These are phyloP conservation scores for Amanita inopinata DNA, from an alignment of 768 basidiomycete genomes.

Conservation along the genomic window DNA sequence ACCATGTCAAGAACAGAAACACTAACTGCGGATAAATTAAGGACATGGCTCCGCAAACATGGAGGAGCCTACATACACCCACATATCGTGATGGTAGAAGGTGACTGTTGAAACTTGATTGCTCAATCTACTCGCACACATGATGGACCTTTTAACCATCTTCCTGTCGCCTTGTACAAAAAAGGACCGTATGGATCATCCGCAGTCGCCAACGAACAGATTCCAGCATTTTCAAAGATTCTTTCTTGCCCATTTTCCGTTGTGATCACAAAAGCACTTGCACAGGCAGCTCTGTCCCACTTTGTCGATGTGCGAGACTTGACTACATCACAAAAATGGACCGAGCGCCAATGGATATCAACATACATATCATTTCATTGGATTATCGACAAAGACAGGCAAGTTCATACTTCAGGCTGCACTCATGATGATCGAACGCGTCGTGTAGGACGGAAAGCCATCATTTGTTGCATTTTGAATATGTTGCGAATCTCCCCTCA, in stretches of 20 bases:
- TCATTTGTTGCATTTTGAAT: slow-evolving; percentile 40
- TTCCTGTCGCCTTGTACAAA: neutral
- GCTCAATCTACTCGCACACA: slow-evolving; percentile 4
- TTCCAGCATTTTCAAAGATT: slow-evolving; percentile 42
- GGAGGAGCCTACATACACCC: neutral
- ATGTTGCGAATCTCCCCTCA: slow-evolving; percentile 59
- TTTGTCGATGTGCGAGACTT: slow-evolving; percentile 24
- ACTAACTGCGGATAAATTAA: slow-evolving; percentile 21
- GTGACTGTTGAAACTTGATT: neutral
- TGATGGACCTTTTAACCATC: neutral
- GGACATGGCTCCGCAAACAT: slow-evolving; percentile 1
- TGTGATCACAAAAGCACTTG: slow-evolving; percentile 46
- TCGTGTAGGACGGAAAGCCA: slow-evolving; percentile 12
- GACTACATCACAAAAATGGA: slow-evolving; percentile 29
- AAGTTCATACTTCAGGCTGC: slow-evolving; percentile 9
- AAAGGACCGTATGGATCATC: slow-evolving; percentile 35
- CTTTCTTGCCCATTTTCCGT: slow-evolving; percentile 62
- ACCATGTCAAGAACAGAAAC: slow-evolving; percentile 15
- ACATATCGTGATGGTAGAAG: slow-evolving; percentile 1
- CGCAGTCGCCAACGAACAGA: slow-evolving; percentile 36
- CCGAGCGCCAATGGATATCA: slow-evolving; percentile 59
- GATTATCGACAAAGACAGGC: slow-evolving; percentile 35
- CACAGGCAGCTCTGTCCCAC: slow-evolving; percentile 31
- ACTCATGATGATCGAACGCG: neutral
- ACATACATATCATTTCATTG: slow-evolving; percentile 60